Percentiles rank a stretch among this genome's conserved stretches.
Conservation (phyloP, 129 eudicot species). For the Chrysanthemum seticuspe region DNA sequence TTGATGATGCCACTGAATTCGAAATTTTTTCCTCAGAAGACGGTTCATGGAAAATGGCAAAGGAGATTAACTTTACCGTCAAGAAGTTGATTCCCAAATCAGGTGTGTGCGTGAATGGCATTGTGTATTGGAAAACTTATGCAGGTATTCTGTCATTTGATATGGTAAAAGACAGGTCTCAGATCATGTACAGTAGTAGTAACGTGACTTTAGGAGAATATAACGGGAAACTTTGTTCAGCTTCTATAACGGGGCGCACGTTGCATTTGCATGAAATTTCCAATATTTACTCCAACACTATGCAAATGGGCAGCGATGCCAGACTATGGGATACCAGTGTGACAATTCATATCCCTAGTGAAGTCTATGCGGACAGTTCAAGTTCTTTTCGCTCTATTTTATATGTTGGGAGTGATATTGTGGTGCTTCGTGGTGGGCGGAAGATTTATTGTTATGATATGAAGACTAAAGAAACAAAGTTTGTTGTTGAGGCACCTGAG, state of each 20-base stretch:
- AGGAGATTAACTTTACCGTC: slow-evolving; percentile 49
- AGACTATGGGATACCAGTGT: slow-evolving; percentile 33
- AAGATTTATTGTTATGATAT: slow-evolving; percentile 27
- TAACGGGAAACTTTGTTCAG: slow-evolving; percentile 52
- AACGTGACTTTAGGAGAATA: slow-evolving; percentile 38
- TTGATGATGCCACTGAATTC: slow-evolving; percentile 61
- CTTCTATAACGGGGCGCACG: slow-evolving; percentile 3
- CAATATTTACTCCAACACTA: slow-evolving; percentile 47
- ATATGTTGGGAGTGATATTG: slow-evolving; percentile 28
- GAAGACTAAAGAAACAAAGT: slow-evolving; percentile 32
- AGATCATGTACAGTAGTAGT: slow-evolving; percentile 13
- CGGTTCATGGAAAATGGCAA: slow-evolving; percentile 49
- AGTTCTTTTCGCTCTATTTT: slow-evolving; percentile 12
- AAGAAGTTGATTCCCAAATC: slow-evolving; percentile 27
- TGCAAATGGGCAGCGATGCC: slow-evolving; percentile 42
- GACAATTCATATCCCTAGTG: slow-evolving; percentile 11
- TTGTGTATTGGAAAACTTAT: slow-evolving; percentile 37
- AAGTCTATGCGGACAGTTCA: neutral
- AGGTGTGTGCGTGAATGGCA: slow-evolving; percentile 46
- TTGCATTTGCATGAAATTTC: slow-evolving; percentile 25
- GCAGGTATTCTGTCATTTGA: slow-evolving; percentile 46
- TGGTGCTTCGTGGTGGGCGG: slow-evolving; percentile 22
- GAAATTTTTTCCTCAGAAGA: slow-evolving; percentile 56
- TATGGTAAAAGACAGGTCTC: slow-evolving; percentile 46
- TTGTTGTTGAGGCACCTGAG: slow-evolving; percentile 9